Base-by-base conservation (phyloP, 495 filamentous ascomycete genomes). In the Cetradonia linearis region DNA sequence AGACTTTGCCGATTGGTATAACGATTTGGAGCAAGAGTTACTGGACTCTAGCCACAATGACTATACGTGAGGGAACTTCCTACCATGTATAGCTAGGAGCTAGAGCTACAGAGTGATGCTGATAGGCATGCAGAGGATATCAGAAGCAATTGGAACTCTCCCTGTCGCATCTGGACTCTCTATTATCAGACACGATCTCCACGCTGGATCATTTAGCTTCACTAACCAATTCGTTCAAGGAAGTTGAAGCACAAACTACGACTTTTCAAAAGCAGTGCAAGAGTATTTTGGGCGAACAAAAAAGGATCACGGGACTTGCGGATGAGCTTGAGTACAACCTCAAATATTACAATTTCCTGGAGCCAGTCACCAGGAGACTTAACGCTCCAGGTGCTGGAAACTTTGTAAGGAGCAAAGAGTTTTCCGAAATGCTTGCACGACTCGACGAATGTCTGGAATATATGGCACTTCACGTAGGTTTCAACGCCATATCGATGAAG, bases 221-320 rank as follows among this genome's bases (percentile, higher is more conserved):
- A 10, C 78, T 97, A 30, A 87, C 90, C 56, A 80, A 84, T 64
- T 88, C 89, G 30, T 99, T 97, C 72, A 81, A 80, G 61, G 73
- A 84, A 1, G 94, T 99, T 37, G 89, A 96, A 68, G 77, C 81
- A 16, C 92, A 97, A 73, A 96, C 93, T 1, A 87, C 87, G 20
- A 83, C 86, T 37, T 96, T 99, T 70, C 87, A 90, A 69, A 84
- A 86, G 55, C 89, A 92, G 71, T 97, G 92, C 70, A 88, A 96
- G 66, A 87, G 88, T 18, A 73, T 97, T 1, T 70, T 96, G 28
- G 73, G 81, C 4, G 88, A 94, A 53, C 87, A 96, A 69, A 83
- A 79, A 62, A 83, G 86, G 16, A 78, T 95, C 27, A 81, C 85
- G 54, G 77, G 78, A 37, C 76, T 97, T 40, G 87, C 89, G 1